A percentile compares a stretch with the other conserved stretches of the same genome.
phyloP scores from a whole-genome alignment of 2,329 filamentous ascomycete species.

The Trichoderma breve region DNA sequence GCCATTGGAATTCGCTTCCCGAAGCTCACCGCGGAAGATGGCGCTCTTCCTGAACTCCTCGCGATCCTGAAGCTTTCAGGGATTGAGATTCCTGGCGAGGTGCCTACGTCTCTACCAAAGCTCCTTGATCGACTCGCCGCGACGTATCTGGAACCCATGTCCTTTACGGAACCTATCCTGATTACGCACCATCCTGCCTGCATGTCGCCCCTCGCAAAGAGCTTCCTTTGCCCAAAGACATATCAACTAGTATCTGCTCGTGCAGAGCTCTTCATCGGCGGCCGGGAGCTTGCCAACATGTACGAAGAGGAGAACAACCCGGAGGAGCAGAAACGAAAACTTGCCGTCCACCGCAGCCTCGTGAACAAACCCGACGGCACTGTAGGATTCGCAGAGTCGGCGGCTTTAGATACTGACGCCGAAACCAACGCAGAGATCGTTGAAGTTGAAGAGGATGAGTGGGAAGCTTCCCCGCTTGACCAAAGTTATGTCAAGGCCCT shows the following conservation, averaged over 20 bases:
- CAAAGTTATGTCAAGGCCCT: conserved; percentile 82
- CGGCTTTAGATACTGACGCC: conserved; percentile 36
- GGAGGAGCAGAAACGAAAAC: conserved; percentile 79
- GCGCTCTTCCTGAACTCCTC: conserved; percentile 58
- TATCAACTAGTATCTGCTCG: conserved; percentile 75
- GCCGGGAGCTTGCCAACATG: conserved; percentile 86
- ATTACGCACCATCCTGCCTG: conserved; percentile 87
- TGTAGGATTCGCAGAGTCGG: conserved; percentile 35
- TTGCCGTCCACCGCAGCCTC: conserved; percentile 54
- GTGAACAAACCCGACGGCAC: conserved; percentile 36
- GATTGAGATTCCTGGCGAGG: conserved; percentile 63
- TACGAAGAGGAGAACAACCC: conserved; percentile 98
- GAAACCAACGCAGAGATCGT: conserved; percentile 15
- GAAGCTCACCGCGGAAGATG: conserved; percentile 51
- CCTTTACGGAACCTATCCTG: conserved; percentile 67
- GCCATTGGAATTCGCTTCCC: conserved; percentile 65
- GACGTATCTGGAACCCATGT: conserved; percentile 75
- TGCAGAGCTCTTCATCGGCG: conserved; percentile 78
- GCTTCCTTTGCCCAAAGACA: conserved; percentile 66
- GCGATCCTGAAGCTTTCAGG: conserved; percentile 55
- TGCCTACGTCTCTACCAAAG: conserved; percentile 56
- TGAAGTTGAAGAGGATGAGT: conserved; percentile 40
- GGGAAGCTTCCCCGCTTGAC: conserved; percentile 55
- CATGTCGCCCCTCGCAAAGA: conserved; percentile 89
- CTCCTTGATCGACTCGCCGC: conserved; percentile 80